Evolutionary conservation across 164 flowering plant species (phyloP).

Genomic region (Piper longum): DNA sequence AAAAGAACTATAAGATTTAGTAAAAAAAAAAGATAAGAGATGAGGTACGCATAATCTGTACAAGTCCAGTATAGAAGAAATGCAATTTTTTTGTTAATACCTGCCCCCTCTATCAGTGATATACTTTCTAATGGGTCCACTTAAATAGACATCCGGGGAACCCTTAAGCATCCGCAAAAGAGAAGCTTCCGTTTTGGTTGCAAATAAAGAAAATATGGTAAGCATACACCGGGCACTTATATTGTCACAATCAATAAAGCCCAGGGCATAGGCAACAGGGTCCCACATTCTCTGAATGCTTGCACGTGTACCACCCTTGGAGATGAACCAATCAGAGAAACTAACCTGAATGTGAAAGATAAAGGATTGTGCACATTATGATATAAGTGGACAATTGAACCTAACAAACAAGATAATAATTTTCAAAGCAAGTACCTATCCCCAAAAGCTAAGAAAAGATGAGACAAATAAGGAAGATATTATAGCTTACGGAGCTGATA

Average conservation of each 20-base stretch:
- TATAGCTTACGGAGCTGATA: not conserved
- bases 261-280: constrained; percentile 97
- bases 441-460: not conserved
- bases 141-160: constrained; percentile 93
- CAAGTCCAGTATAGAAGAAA: not conserved
- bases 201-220: constrained; percentile 87
- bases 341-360: constrained; percentile 43
- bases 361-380: not conserved
- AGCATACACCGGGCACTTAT: constrained; percentile 99
- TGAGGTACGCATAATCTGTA: not conserved
- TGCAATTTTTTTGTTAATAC: constrained; percentile 17
- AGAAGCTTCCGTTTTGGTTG: constrained; percentile 99
- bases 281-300: constrained; percentile 99
- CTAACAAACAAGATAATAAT: not conserved
- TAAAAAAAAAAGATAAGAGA: not conserved
- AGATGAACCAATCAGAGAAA: constrained; percentile 93
- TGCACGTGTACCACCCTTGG: constrained; percentile 88
- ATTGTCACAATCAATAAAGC: constrained; percentile 95
- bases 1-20: not conserved
- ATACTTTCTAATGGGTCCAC: constrained; percentile 89
- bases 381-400: not conserved
- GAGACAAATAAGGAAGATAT: not conserved
- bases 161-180: constrained; percentile 95
- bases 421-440: not conserved
- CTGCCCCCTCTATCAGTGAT: constrained; percentile 88